A percentile compares a stretch with the other conserved stretches of the same genome.
These are phyloP conservation scores for Veloboletus limbatus DNA, from an alignment of 1,284 basidiomycete genomes.

Conservation along the genomic window DNA sequence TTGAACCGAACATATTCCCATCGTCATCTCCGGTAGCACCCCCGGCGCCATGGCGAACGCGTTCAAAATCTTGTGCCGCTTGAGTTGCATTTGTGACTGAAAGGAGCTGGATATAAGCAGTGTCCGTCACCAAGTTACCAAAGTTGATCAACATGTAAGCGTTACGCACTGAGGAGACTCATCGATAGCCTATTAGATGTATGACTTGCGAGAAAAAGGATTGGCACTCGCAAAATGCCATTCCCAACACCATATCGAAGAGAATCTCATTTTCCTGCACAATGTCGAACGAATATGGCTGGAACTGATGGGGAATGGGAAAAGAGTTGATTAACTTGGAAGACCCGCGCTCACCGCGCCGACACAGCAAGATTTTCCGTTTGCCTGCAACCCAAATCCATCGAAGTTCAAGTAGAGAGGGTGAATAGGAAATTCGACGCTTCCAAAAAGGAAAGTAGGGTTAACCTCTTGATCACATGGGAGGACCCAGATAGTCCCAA, in stretches of 20 bases:
- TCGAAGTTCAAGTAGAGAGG: conserved; percentile 47
- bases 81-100: conserved; percentile 45
- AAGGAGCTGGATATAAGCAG: conserved; percentile 61
- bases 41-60: conserved; percentile 11
- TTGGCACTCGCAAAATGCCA: conserved; percentile 49
- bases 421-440: conserved; percentile 53
- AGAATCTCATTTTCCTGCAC: conserved; percentile 42
- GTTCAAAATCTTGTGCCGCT: conserved; percentile 22
- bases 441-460: conserved; percentile 56
- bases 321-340: neutral
- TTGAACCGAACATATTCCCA: neutral
- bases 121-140: conserved; percentile 50
- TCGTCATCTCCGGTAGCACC: neutral
- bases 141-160: conserved; percentile 59
- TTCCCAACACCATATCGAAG: conserved; percentile 45
- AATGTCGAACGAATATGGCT: conserved; percentile 41
- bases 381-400: conserved; percentile 26
- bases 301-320: conserved; percentile 41
- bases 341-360: conserved; percentile 41
- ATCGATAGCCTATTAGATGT: conserved; percentile 1
- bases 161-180: conserved; percentile 44
- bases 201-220: neutral
- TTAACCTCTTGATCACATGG: conserved; percentile 62
- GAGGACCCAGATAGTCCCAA: conserved; percentile 54
- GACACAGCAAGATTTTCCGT: conserved; percentile 41